These are phyloP conservation scores for Penicillium sclerotiorum DNA, from an alignment of 2,329 filamentous ascomycete species.

Conservation along the genomic window DNA sequence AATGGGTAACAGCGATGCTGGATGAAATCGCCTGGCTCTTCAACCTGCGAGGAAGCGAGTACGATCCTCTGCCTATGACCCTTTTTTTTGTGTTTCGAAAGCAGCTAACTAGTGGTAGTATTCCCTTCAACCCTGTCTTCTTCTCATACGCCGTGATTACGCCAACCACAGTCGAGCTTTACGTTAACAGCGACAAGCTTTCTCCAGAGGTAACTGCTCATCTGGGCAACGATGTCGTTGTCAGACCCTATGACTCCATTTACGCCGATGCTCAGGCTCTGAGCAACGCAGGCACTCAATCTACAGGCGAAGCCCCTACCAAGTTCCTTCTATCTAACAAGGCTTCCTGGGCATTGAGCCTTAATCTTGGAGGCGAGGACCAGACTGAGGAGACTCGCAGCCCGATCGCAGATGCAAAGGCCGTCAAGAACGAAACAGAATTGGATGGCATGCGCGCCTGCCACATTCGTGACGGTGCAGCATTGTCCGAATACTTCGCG, in stretches of 20 bases:
- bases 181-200: constrained; percentile 80
- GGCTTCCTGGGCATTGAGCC: constrained; percentile 89
- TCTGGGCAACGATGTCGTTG: constrained; percentile 67
- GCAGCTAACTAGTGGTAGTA: constrained; percentile 49
- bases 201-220: constrained; percentile 68
- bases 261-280: constrained; percentile 75
- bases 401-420: constrained; percentile 86
- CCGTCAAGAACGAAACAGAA: constrained; percentile 89
- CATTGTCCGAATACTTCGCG: constrained; percentile 88
- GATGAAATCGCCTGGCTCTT: constrained; percentile 99
- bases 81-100: neutral
- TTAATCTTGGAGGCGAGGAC: constrained; percentile 81
- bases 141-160: constrained; percentile 95
- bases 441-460: constrained; percentile 91
- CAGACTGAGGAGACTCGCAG: constrained; percentile 85
- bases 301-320: constrained; percentile 41
- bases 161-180: constrained; percentile 72
- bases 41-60: constrained; percentile 89
- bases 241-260: constrained; percentile 81
- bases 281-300: constrained; percentile 48
- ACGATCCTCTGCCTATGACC: constrained; percentile 26
- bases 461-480: constrained; percentile 90
- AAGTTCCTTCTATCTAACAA: constrained; percentile 87
- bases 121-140: constrained; percentile 97
- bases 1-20: constrained; percentile 64